These are phyloP conservation scores for Penicillium desertorum DNA, from an alignment of 495 filamentous ascomycete species.

Conservation along the genomic window DNA sequence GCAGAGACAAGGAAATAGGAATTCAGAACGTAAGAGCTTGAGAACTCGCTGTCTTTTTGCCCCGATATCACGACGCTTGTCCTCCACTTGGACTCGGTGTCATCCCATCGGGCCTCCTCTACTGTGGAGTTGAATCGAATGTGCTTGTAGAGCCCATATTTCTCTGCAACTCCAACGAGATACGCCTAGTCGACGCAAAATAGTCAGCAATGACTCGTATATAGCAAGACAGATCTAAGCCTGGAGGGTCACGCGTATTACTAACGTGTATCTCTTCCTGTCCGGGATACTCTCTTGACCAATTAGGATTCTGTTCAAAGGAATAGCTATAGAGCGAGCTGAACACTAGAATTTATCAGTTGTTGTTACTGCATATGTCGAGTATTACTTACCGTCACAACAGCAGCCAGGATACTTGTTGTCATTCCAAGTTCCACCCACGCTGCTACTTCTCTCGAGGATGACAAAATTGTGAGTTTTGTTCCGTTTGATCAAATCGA, in stretches of 20 bases:
- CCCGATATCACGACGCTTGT: slow-evolving; percentile 42
- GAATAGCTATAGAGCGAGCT: slow-evolving; percentile 61
- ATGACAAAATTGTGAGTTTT: slow-evolving; percentile 57
- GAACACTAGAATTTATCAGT: slow-evolving; percentile 35
- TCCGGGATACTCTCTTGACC: slow-evolving; percentile 63
- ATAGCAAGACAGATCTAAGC: background rate
- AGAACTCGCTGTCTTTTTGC: slow-evolving; percentile 48
- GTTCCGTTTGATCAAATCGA: slow-evolving; percentile 54
- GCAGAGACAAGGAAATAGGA: slow-evolving; percentile 64
- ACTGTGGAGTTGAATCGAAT: slow-evolving; percentile 56
- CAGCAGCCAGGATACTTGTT: slow-evolving; percentile 56
- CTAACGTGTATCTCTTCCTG: slow-evolving; percentile 59
- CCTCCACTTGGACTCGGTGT: slow-evolving; percentile 55
- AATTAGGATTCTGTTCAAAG: slow-evolving; percentile 64
- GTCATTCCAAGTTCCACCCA: slow-evolving; percentile 59
- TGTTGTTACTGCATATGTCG: background rate
- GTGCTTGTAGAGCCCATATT: slow-evolving; percentile 56
- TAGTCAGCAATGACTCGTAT: background rate
- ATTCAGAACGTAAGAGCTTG: slow-evolving; percentile 41
- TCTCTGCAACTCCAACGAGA: slow-evolving; percentile 56
- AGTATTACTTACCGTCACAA: slow-evolving; percentile 45
- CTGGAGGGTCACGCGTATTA: slow-evolving; percentile 17
- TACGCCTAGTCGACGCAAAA: slow-evolving; percentile 43
- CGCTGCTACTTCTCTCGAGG: slow-evolving; percentile 51
- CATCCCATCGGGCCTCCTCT: slow-evolving; percentile 57